phyloP scores from a whole-genome alignment of 441 rosid species.

The Populus trichocarpa region DNA sequence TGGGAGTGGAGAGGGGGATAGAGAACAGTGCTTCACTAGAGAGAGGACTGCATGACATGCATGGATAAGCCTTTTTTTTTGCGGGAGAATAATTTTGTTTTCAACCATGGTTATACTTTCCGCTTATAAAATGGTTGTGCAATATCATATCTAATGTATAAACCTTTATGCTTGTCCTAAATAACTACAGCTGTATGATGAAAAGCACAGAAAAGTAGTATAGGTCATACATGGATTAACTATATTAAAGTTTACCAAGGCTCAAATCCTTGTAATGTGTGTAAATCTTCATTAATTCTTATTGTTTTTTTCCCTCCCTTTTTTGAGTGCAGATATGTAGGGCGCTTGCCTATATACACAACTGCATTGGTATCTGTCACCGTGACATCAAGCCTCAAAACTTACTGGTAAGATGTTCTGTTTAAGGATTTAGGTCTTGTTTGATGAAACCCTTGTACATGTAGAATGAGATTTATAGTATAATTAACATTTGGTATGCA shows the following conservation, averaged over 20 bases:
- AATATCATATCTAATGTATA: neutral
- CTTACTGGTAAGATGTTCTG: slow-evolving; percentile 60
- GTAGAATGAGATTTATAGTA: neutral
- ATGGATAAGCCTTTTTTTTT: too few relatives aligned
- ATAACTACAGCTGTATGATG: neutral
- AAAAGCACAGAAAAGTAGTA: neutral
- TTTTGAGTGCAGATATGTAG: slow-evolving; percentile 75
- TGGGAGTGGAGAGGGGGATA: neutral
- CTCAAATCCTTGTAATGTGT: neutral
- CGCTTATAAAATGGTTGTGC: neutral
- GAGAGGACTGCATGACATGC: neutral
- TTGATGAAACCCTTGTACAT: slow-evolving; percentile 1
- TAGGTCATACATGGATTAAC: neutral
- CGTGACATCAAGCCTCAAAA: slow-evolving; percentile 98
- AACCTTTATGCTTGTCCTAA: neutral
- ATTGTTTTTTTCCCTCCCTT: slow-evolving; percentile 5
- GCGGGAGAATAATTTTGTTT: neutral
- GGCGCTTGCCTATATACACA: slow-evolving; percentile 90
- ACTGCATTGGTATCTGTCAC: slow-evolving; percentile 89
- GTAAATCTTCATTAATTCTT: neutral
- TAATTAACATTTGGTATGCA: neutral
- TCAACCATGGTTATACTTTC: neutral
- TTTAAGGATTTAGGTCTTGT: slow-evolving; percentile 4
- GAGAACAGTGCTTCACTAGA: neutral
- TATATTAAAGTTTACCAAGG: neutral